Percentiles rank a stretch among this genome's conserved stretches.
Conservation (phyloP, 2,329 filamentous ascomycete genomes). For the Xylariaceae sp. region DNA sequence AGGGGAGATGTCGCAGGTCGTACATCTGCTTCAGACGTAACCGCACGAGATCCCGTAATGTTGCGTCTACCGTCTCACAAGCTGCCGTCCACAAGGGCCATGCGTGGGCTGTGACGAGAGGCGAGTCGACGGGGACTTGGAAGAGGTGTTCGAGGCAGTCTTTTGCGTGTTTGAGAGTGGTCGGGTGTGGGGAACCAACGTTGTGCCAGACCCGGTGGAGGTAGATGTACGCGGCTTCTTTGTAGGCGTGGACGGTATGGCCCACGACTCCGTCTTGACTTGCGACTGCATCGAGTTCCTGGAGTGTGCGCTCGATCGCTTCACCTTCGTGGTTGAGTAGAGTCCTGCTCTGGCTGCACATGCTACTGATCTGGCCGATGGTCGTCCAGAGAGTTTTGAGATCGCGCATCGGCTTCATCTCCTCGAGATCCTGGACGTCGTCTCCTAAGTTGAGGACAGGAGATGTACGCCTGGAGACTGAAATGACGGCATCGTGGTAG, state of each 20-base stretch:
- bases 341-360: constrained; percentile 2
- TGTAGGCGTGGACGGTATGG: constrained; percentile 30
- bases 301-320: constrained; percentile 5
- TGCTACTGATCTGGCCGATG: constrained; percentile 15
- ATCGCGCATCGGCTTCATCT: constrained; percentile 1
- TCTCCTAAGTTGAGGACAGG: constrained; percentile 23
- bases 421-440: constrained; percentile 20
- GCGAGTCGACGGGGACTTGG: constrained; percentile 26
- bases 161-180: constrained; percentile 22
- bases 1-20: constrained; percentile 28
- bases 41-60: constrained; percentile 24
- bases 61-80: constrained; percentile 29
- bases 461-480: constrained; percentile 26
- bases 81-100: constrained; percentile 34
- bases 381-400: constrained; percentile 12
- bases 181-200: constrained; percentile 21
- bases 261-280: constrained; percentile 18
- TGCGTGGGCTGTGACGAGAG: constrained; percentile 29
- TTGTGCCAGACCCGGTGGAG: constrained; percentile 30
- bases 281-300: neutral
- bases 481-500: constrained; percentile 32
- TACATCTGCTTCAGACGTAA: constrained; percentile 29
- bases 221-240: constrained; percentile 31
- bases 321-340: constrained; percentile 11
- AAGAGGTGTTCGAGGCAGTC: constrained; percentile 27